phyloP scores from a whole-genome alignment of 164 flowering plant species.

The Taxillus chinensis region DNA sequence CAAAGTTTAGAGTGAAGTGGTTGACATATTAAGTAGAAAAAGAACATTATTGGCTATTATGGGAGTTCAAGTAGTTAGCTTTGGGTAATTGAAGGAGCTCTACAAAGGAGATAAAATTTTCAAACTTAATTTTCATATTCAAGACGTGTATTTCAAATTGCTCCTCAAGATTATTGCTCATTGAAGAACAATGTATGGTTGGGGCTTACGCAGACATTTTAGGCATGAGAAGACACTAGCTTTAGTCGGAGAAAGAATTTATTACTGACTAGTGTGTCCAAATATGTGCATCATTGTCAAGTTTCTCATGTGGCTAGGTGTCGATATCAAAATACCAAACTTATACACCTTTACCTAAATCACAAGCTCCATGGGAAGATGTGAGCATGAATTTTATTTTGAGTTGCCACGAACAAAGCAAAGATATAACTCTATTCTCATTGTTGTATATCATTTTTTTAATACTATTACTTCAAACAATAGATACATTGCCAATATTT shows the following conservation, averaged over 20 bases:
- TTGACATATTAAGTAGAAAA: background rate
- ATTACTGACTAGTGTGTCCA: background rate
- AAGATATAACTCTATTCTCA: background rate
- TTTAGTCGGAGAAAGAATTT: background rate
- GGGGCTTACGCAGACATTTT: background rate
- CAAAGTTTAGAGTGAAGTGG: background rate
- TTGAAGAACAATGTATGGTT: background rate
- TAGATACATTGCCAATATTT: background rate
- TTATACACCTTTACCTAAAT: background rate
- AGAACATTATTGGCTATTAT: background rate
- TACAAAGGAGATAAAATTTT: background rate
- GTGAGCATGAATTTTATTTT: conserved; percentile 1
- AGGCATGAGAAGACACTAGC: background rate
- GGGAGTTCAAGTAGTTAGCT: background rate
- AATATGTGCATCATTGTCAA: background rate
- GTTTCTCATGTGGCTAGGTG: background rate
- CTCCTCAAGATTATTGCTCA: background rate
- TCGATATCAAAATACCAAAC: background rate
- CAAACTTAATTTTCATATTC: background rate
- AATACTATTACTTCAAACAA: background rate
- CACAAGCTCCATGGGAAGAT: conserved; percentile 1
- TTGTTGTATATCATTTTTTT: background rate
- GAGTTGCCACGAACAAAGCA: background rate
- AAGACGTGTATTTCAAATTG: background rate
- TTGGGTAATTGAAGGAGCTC: conserved; percentile 1